phyloP scores from a whole-genome alignment of 768 basidiomycete species.

The Russula olivacea region DNA sequence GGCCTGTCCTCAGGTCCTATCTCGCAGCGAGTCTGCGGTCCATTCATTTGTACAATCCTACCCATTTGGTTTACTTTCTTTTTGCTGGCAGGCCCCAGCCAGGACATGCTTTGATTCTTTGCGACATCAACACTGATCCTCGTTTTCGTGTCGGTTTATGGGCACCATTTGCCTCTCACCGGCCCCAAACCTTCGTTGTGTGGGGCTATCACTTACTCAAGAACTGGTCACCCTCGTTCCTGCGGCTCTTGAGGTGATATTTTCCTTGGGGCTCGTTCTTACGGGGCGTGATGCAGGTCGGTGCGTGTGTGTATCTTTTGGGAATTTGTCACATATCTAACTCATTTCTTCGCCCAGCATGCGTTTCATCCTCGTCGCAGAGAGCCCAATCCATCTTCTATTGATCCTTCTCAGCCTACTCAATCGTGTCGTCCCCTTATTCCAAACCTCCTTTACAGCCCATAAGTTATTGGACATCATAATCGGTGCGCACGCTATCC shows the following conservation, averaged over 20 bases:
- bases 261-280: slow-evolving; percentile 48
- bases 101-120: slow-evolving; percentile 32
- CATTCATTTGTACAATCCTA: not conserved
- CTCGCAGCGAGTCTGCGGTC: slow-evolving; percentile 5
- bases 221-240: slow-evolving; percentile 53
- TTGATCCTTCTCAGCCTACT: slow-evolving; percentile 58
- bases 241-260: slow-evolving; percentile 55
- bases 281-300: slow-evolving; percentile 43
- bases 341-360: slow-evolving; percentile 35
- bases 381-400: slow-evolving; percentile 55
- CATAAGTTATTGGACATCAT: slow-evolving; percentile 54
- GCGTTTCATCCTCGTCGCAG: slow-evolving; percentile 54
- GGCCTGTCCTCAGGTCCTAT: not conserved
- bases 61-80: slow-evolving; percentile 16
- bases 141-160: slow-evolving; percentile 23
- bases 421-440: slow-evolving; percentile 49
- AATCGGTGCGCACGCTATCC: slow-evolving; percentile 44
- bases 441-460: slow-evolving; percentile 38
- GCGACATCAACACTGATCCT: slow-evolving; percentile 21
- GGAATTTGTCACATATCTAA: not conserved
- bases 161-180: slow-evolving; percentile 55
- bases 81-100: slow-evolving; percentile 30
- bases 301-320: slow-evolving; percentile 34
- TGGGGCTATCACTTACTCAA: slow-evolving; percentile 44
- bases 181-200: slow-evolving; percentile 66